A percentile compares a stretch with the other conserved stretches of the same genome.
Evolutionary conservation across 2,329 filamentous ascomycete species (phyloP).

Genomic region (Colletotrichum tofieldiae): DNA sequence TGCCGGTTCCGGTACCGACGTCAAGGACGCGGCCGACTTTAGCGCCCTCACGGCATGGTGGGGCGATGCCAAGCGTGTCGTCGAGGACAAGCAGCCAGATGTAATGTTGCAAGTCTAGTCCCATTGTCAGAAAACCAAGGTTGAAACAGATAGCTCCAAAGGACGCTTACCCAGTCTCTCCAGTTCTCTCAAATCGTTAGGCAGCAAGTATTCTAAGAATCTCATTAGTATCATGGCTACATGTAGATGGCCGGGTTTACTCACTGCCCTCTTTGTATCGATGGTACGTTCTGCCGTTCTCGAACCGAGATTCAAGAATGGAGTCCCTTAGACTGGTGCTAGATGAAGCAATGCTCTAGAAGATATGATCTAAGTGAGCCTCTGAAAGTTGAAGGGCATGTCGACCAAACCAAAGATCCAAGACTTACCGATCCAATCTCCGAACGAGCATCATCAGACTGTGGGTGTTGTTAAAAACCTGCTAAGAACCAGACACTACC

Average conservation of each 20-base stretch:
- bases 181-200: conserved; percentile 28
- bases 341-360: conserved; percentile 1
- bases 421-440: not conserved
- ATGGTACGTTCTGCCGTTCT: conserved; percentile 21
- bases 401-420: too few species aligned
- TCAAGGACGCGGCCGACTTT: conserved; percentile 44
- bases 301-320: not conserved
- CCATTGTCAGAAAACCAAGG: not conserved
- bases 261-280: conserved; percentile 33
- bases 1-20: conserved; percentile 47
- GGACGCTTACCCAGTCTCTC: conserved; percentile 18
- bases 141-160: not conserved
- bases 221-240: not conserved
- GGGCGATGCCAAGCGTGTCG: conserved; percentile 47
- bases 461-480: not conserved
- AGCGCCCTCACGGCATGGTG: conserved; percentile 45
- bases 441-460: not conserved
- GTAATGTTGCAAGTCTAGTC: conserved; percentile 54
- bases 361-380: not conserved
- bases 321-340: conserved; percentile 1
- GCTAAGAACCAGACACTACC: too few species aligned
- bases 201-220: conserved; percentile 16
- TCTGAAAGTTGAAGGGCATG: not conserved
- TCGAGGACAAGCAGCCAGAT: conserved; percentile 51
- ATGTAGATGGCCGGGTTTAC: conserved; percentile 48